A percentile compares a stretch with the other conserved stretches of the same genome.
Conservation (phyloP, 108 stramenopile genomes). For the Phaeodactylum tricornutum region DNA sequence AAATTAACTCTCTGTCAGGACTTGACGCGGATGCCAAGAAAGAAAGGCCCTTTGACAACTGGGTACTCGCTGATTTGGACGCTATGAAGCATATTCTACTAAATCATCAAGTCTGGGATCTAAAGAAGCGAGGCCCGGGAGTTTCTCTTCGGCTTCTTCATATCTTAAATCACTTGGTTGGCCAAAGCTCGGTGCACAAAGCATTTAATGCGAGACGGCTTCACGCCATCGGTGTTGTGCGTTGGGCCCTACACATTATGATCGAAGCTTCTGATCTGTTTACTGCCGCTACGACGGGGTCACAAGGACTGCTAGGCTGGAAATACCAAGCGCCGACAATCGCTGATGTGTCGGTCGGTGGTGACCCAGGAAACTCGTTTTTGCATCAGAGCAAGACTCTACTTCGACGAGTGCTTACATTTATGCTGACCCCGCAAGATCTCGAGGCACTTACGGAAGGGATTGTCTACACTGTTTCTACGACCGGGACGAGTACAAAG, state of each 20-base stretch:
- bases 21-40: too few relatives aligned
- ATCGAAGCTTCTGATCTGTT: conserved; percentile 79
- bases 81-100: conserved; percentile 84
- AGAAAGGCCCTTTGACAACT: too few relatives aligned
- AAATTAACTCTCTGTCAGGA: conserved; percentile 19
- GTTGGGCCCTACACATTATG: conserved; percentile 83
- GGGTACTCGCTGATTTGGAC: conserved; percentile 82
- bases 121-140: conserved; percentile 54
- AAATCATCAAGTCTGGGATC: conserved; percentile 87
- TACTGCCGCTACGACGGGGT: conserved; percentile 28
- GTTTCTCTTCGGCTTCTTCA: conserved; percentile 63
- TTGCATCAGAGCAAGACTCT: conserved; percentile 75
- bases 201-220: conserved; percentile 82
- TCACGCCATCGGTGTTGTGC: conserved; percentile 72
- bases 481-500: background rate
- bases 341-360: conserved; percentile 61
- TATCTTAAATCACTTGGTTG: conserved; percentile 71
- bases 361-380: conserved; percentile 70
- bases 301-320: conserved; percentile 23
- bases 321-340: conserved; percentile 51
- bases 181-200: conserved; percentile 62
- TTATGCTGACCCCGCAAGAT: conserved; percentile 83
- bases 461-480: conserved; percentile 73
- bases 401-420: conserved; percentile 71
- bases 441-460: conserved; percentile 78